Conservation (phyloP, 805 yeast species). For the Wickerhamiella allomyrinae region DNA sequence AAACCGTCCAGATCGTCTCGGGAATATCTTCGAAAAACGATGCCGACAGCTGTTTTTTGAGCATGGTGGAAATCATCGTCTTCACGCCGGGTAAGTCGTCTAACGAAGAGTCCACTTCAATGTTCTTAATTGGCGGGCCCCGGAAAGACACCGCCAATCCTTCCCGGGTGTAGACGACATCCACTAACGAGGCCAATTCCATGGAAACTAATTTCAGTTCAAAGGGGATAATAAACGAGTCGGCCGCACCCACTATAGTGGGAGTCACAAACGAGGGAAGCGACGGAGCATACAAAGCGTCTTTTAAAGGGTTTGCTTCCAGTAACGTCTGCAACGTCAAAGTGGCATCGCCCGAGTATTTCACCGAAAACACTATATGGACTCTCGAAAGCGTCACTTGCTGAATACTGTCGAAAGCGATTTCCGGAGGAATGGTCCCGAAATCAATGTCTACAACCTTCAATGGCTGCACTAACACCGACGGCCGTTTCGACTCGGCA, state of each 20-base stretch:
- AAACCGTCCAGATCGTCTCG: constrained; percentile 20
- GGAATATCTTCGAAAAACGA: constrained; percentile 25
- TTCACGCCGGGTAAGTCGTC: constrained; percentile 23
- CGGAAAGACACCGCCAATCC: constrained; percentile 22
- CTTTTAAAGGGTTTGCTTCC: constrained; percentile 53
- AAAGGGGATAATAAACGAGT: constrained; percentile 21
- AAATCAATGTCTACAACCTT: constrained; percentile 53
- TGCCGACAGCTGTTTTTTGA: constrained; percentile 17
- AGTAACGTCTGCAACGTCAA: constrained; percentile 58
- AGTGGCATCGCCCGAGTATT: constrained; percentile 60
- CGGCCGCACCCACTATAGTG: constrained; percentile 15
- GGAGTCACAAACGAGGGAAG: constrained; percentile 19
- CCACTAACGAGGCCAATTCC: constrained; percentile 21
- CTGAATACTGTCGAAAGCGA: constrained; percentile 48
- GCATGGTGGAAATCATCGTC: constrained; percentile 13
- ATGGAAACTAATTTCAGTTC: constrained; percentile 16
- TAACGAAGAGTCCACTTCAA: constrained; percentile 20
- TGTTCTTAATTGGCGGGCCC: constrained; percentile 20
- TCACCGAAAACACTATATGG: constrained; percentile 49
- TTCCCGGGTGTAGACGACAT: constrained; percentile 20
- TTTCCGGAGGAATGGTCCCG: constrained; percentile 59
- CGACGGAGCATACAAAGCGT: constrained; percentile 24
- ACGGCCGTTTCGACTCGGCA: constrained; percentile 22
- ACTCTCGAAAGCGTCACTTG: constrained; percentile 45
- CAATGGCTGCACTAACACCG: constrained; percentile 30